Conservation (phyloP, 352 stramenopile species). For the Globisporangium solare region DNA sequence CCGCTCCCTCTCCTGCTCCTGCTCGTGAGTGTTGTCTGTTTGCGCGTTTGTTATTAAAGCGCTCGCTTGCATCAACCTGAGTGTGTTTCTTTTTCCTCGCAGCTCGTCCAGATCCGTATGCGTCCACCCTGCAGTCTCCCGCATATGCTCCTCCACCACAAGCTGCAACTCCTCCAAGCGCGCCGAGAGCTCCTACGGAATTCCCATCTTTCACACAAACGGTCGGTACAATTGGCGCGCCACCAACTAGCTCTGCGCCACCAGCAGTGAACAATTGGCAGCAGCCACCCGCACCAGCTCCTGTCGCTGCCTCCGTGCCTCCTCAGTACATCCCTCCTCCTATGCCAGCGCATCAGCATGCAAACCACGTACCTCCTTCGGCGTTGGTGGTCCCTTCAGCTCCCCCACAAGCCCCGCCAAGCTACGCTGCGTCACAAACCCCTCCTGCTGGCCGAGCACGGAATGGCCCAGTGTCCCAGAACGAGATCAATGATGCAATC, state of each 20-base stretch:
- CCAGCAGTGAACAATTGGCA: constrained; percentile 11
- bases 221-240: constrained; percentile 11
- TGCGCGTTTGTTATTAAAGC: not conserved
- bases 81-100: not conserved
- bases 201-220: constrained; percentile 60
- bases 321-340: not conserved
- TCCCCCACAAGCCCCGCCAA: constrained; percentile 4
- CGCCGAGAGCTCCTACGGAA: constrained; percentile 12
- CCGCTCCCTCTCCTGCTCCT: not conserved
- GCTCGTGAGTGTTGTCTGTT: not conserved
- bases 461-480: constrained; percentile 46
- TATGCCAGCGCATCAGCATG: constrained; percentile 8
- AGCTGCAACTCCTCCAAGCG: constrained; percentile 8
- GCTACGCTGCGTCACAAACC: not conserved
- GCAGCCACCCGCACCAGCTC: not conserved
- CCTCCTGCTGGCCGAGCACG: constrained; percentile 18
- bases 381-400: constrained; percentile 1
- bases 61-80: not conserved
- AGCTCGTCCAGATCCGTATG: constrained; percentile 8
- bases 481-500: constrained; percentile 78
- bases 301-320: not conserved
- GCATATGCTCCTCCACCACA: constrained; percentile 9
- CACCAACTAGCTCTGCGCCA: constrained; percentile 10
- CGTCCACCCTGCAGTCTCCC: not conserved
- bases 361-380: constrained; percentile 5